Evolutionary conservation across 2,329 filamentous ascomycete genomes (phyloP).

Genomic region (Lachnum nothofagi): DNA sequence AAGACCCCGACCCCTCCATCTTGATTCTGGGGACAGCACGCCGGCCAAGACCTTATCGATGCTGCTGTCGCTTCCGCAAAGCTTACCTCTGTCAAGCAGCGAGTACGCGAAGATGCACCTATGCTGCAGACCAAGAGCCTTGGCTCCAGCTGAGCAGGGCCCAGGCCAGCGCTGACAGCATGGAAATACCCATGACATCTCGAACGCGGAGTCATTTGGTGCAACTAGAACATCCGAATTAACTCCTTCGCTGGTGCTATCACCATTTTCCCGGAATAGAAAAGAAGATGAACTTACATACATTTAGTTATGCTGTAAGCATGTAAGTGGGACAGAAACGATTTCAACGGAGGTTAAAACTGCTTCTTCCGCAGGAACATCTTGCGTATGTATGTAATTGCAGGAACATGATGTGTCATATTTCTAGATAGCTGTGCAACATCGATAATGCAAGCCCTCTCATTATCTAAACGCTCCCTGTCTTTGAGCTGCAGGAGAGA

Average conservation of each 20-base stretch:
- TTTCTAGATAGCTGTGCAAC: constrained; percentile 4
- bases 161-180: no score
- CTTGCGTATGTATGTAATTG: not conserved
- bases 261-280: no score
- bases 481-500: not conserved
- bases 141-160: not conserved
- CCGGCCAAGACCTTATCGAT: not conserved
- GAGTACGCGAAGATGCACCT: not conserved
- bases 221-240: no score
- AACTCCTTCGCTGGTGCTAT: no score
- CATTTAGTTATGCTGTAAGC: no score
- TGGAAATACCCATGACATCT: no score
- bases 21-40: not conserved
- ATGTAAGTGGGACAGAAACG: no score
- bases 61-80: not conserved
- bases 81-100: not conserved
- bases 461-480: not conserved
- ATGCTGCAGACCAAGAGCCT: not conserved
- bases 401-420: not conserved
- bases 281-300: no score
- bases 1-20: not conserved
- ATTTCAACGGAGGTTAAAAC: no score
- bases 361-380: no score
- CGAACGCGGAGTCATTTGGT: no score
- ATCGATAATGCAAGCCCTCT: constrained; percentile 4